Base-by-base conservation (phyloP, 805 yeast genomes). In the Yarrowia phangngaensis region DNA sequence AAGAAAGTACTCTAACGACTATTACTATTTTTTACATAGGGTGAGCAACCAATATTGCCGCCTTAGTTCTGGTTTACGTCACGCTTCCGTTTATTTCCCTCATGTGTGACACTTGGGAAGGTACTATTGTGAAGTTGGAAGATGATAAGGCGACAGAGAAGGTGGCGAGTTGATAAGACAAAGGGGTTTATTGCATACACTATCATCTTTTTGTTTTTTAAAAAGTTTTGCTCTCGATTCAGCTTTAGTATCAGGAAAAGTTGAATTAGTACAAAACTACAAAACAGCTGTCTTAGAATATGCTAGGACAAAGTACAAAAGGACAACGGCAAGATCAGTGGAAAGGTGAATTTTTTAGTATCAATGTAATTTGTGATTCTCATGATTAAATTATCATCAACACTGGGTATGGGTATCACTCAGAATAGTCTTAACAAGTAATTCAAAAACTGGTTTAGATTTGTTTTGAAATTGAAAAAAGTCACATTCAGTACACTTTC, bases 41-140 rank as follows among this genome's bases (percentile, higher is more conserved):
- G 3, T 75, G 80, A 79, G 64, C 75, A 1, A 67, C 72, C 52
- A 75, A 80, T 0, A 69, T 76, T 19, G 67, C 74, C 19, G 78
- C 76, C 0, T 53, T 65, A 23, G 64, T 70, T 5, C 53, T 73
- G 14, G 4, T 41, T n/a, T 4, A 15, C 2, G 28, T 28, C 3
- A 22, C 35, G 12, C 20, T 41, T 3, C 48, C 48, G 1, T 8
- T 41, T 7, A 11, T 41, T 6, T 41, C 13, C 8, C 14, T 41
- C 5, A 41, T 41, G 45, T 38, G 27, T 6, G 45, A 32, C n/a
- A n/a, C n/a, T n/a, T n/a, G n/a, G 4, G 7, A 6, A 6, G 20
- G 13, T 6, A 7, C 26, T 23, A 32, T 38, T 15, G 3, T 27
- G 17, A 17, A n/a, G n/a, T 22, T 20, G 11, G 45, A 38, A 24